These are phyloP conservation scores for Arabidopsis thaliana DNA, from an alignment of 345 rosid species.

Conservation along the genomic window TAIR10.1 NC_003076.8:6672501-6673000, in stretches of 20 bases:
- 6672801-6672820: conserved; percentile 38
- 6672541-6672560: conserved; percentile 90
- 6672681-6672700: conserved; percentile 11
- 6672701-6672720: conserved; percentile 2
- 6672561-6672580: conserved; percentile 94
- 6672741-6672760: conserved; percentile 18
- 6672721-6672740: conserved; percentile 20
- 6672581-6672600: conserved; percentile 99
- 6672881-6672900: neutral
- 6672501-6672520: conserved; percentile 87
- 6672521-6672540: conserved; percentile 99
- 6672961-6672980: conserved; percentile 36
- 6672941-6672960: conserved; percentile 5
- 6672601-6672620: conserved; percentile 90
- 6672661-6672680: conserved; percentile 1
- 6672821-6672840: conserved; percentile 32
- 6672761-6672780: conserved; percentile 32
- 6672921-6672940: conserved; percentile 8
- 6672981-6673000: conserved; percentile 25
- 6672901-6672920: conserved; percentile 24
- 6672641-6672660: neutral
- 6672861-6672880: neutral
- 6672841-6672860: conserved; percentile 23
- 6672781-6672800: conserved; percentile 26
- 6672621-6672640: conserved; percentile 33